Evolutionary conservation across 2,329 filamentous ascomycete genomes (phyloP).

Genomic region (Diaporthe sp.): DNA sequence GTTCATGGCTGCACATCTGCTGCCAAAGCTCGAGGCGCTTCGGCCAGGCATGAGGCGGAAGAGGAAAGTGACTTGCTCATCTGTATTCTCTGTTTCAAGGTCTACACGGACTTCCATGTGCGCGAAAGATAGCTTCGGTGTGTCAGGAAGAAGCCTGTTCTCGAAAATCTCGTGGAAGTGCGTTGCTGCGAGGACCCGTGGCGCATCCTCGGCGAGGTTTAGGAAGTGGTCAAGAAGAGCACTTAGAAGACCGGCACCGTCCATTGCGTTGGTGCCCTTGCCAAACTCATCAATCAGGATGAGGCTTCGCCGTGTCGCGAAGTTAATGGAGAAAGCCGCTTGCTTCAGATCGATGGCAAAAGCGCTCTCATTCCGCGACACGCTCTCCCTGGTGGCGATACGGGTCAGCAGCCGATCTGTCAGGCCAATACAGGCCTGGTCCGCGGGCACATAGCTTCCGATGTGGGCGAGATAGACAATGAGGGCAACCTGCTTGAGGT

Average conservation of each 20-base stretch:
- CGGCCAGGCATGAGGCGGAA: conserved; percentile 78
- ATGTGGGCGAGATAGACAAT: conserved; percentile 94
- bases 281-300: conserved; percentile 94
- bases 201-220: conserved; percentile 57
- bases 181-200: conserved; percentile 72
- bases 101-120: conserved; percentile 81
- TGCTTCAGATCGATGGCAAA: conserved; percentile 88
- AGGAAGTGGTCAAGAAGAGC: conserved; percentile 71
- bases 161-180: conserved; percentile 82
- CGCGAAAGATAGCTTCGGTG: conserved; percentile 67
- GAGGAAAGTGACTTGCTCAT: conserved; percentile 79
- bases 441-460: conserved; percentile 91
- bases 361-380: conserved; percentile 70
- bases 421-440: conserved; percentile 80
- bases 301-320: conserved; percentile 81
- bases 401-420: conserved; percentile 94
- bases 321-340: conserved; percentile 79
- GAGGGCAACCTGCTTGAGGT: conserved; percentile 91
- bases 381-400: conserved; percentile 79
- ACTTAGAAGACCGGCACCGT: conserved; percentile 70
- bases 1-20: conserved; percentile 86
- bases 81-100: conserved; percentile 58
- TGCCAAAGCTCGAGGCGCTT: conserved; percentile 86
- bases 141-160: conserved; percentile 65
- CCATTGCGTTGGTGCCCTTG: conserved; percentile 70